Base-by-base conservation (phyloP, 106 monocot species). In the Dendrobium nobile region DNA sequence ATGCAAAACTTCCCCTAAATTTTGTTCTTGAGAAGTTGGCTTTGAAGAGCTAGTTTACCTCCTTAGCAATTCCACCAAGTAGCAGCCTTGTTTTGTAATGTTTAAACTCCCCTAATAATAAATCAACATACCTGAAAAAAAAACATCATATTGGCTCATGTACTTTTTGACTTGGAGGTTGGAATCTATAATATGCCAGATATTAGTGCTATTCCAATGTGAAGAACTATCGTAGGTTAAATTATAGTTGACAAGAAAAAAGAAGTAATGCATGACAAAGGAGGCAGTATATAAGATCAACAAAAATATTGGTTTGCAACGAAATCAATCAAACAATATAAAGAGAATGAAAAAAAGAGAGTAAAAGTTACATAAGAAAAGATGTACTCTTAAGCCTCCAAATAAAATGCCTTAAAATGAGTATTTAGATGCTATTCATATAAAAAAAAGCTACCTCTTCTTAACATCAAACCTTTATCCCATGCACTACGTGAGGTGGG, bases 41-140 rank as follows among this genome's bases (percentile, higher is more conserved):
- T 37, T 33, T 70, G 24, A 27, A 67, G 26, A 9, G 42, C 2
- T 24, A 51, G 22, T 44, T 84, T 92, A 98, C 97, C 97, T 98
- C 97, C 77, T 95, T 94, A 9, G 90, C 82, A 83, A 98, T 91
- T 81, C 92, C 91, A 78, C 90, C 97, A 91, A 92, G 88, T 54
- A 77, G 84, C 44, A 98, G 81, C 79, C 92, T 90, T 85, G 92
- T 98, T 79, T 87, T 94, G 70, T 91, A 98, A 85, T 98, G 97
- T 72, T 98, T 98, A 77, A 92, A 98, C 81, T 98, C 97, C 82
- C 94, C 97, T 88, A 98, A 87, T 77, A 98, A 88, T 72, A 98
- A 88, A 85, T 94, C 97, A 59, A 98, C 89, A 77, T 98, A 95
- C 78, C 97, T 98, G 81, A 54, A 74, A 70, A 44, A 44, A 7